A percentile compares a stretch with the other conserved stretches of the same genome.
These are phyloP conservation scores for Nitzschia inconspicua DNA, from an alignment of 108 stramenopile species.

Conservation along the genomic window DNA sequence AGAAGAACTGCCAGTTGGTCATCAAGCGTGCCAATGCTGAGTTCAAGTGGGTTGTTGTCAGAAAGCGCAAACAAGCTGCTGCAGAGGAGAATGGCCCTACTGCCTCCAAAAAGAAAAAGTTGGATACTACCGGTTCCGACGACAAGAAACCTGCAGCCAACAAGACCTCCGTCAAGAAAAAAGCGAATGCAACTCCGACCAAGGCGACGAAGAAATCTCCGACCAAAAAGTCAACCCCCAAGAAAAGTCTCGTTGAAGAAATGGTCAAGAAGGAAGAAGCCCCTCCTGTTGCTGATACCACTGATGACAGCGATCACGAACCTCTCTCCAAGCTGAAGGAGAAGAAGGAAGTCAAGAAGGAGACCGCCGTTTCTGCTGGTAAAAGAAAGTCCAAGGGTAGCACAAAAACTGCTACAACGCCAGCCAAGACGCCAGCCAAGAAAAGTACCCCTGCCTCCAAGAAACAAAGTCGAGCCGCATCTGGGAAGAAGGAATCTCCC, in stretches of 20 bases:
- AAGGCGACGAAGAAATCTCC: constrained; percentile 14
- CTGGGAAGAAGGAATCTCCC: constrained; percentile 3
- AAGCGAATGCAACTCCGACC: not conserved
- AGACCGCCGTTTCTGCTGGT: not conserved
- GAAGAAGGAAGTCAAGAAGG: constrained; percentile 2
- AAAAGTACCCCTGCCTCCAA: not conserved
- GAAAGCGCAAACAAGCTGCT: constrained; percentile 11
- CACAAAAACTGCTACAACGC: not conserved
- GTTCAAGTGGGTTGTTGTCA: constrained; percentile 21
- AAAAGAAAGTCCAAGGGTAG: not conserved
- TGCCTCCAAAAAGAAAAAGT: not conserved
- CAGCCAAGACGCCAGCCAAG: not conserved
- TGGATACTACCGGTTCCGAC: not conserved
- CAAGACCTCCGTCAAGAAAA: not conserved
- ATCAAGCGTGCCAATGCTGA: constrained; percentile 25
- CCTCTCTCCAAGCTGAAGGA: constrained; percentile 21
- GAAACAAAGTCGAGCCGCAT: not conserved
- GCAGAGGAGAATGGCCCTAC: not conserved
- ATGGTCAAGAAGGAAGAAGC: too few relatives aligned
- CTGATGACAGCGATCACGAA: constrained; percentile 23
- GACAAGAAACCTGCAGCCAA: not conserved
- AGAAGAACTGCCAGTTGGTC: constrained; percentile 12
- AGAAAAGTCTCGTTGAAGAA: too few relatives aligned
- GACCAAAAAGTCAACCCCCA: not conserved
- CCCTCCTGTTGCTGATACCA: too few relatives aligned